Base-by-base conservation (phyloP, 2,329 filamentous ascomycete species). In the Delphinella strobiligena region DNA sequence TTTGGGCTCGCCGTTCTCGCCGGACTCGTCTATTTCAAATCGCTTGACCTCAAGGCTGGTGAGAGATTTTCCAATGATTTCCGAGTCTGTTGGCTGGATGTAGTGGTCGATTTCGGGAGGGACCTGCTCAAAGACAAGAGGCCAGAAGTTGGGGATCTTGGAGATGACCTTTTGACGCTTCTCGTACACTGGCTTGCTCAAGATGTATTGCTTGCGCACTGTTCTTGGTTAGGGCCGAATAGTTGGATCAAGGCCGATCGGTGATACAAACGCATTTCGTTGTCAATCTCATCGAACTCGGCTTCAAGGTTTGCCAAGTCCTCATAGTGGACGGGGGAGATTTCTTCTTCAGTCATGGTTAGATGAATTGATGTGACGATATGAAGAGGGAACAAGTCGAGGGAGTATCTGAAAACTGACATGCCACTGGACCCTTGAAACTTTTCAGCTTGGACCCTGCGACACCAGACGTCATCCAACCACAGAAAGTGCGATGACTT, bases 131-230 rank as follows among this genome's bases (percentile, higher is more conserved):
- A 96, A 73, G 42, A 95, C 88, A 43, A 93, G 75, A n/a, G 84
- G 72, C 91, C 91, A 96, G 75, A 96, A 98, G 66, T 84, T 78
- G 51, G 78, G 75, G 55, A 95, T 88, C 55, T 79, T 70, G 47
- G 73, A 62, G 48, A 91, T 68, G 47, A 86, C 63, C 51, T 75
- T 71, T 49, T 75, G 69, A 57, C 89, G 85, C 64, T 82, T 83
- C 52, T 74, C 70, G 68, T 86, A 94, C 45, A 93, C 73, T 33
- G 80, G 72, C 45, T 70, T 67, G 53, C 75, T 74, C 51, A 87
- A 69, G 48, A 72, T 64, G 51, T 80, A 73, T 60, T 88, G 80
- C 54, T 81, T 72, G 54, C 82, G 80, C 54, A 87, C 83, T 88
- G 55, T 16, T 19, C 11, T 35, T 19, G 9, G 36, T 47, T 47